phyloP scores from a whole-genome alignment of 140 eudicot species.

The Anethum foeniculum region DNA sequence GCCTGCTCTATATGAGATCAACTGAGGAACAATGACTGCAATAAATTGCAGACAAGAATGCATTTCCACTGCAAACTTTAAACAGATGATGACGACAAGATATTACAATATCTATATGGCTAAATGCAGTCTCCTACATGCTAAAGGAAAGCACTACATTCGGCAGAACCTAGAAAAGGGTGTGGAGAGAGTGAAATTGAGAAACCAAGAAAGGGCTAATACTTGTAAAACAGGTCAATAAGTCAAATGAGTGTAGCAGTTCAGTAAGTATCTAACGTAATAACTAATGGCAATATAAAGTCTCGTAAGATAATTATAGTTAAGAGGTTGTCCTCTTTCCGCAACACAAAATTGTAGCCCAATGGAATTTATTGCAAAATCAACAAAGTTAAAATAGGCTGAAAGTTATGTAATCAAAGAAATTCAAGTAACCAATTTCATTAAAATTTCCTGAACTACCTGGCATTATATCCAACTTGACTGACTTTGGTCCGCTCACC shows the following conservation, averaged over 20 bases:
- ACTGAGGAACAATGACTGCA: not conserved
- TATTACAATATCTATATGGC: not conserved
- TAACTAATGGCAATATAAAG: not conserved
- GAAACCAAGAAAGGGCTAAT: not conserved
- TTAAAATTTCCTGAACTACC: conserved; percentile 32
- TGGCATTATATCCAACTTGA: conserved; percentile 72
- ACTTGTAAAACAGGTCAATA: not conserved
- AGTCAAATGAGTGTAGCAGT: not conserved
- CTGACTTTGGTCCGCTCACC: conserved; percentile 67
- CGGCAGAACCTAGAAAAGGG: not conserved
- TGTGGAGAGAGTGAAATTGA: not conserved
- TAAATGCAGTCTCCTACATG: not conserved
- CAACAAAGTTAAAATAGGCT: not conserved
- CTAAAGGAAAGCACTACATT: not conserved
- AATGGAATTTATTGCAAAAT: not conserved
- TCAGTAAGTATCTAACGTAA: not conserved
- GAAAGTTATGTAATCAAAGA: not conserved
- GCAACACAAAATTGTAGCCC: not conserved
- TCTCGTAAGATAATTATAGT: not conserved
- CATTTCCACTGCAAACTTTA: not conserved
- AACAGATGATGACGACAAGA: not conserved
- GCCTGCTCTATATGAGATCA: not conserved
- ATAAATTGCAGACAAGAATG: not conserved
- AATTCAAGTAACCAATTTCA: not conserved
- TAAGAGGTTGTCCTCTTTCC: not conserved